phyloP scores from a whole-genome alignment of 352 stramenopile genomes.

The Phytophthora citricola region DNA sequence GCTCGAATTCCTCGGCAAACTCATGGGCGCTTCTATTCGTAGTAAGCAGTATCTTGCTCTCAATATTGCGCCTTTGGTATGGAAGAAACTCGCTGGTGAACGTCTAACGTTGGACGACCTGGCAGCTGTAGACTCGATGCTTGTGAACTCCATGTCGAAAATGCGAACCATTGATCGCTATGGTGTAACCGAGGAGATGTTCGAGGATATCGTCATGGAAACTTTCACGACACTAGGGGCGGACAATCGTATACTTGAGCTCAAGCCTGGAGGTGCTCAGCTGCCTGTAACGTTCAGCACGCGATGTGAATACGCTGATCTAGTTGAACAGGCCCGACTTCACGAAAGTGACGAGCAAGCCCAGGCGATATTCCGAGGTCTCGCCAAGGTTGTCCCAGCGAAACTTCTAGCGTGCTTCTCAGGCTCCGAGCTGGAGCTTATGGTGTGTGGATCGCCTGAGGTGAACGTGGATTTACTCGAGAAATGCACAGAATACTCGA shows the following conservation, averaged over 20 bases:
- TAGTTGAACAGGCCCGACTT: slow-evolving; percentile 83
- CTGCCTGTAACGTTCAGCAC: slow-evolving; percentile 84
- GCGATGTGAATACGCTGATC: slow-evolving; percentile 77
- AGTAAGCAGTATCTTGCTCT: slow-evolving; percentile 91
- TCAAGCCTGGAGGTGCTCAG: slow-evolving; percentile 68
- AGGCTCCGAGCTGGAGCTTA: slow-evolving; percentile 76
- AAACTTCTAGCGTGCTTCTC: slow-evolving; percentile 84
- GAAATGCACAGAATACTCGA: slow-evolving; percentile 88
- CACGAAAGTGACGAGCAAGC: slow-evolving; percentile 78
- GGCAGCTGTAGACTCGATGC: slow-evolving; percentile 81
- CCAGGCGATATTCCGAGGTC: slow-evolving; percentile 54
- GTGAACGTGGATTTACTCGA: slow-evolving; percentile 85
- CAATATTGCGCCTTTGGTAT: slow-evolving; percentile 87
- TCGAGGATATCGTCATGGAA: slow-evolving; percentile 92
- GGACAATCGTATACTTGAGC: slow-evolving; percentile 80
- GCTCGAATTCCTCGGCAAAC: slow-evolving; percentile 93
- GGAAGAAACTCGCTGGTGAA: slow-evolving; percentile 90
- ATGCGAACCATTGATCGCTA: slow-evolving; percentile 83
- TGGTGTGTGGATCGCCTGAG: slow-evolving; percentile 87
- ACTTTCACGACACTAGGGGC: slow-evolving; percentile 91
- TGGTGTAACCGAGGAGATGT: slow-evolving; percentile 86
- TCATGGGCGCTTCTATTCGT: slow-evolving; percentile 89
- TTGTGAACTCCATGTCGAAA: slow-evolving; percentile 89
- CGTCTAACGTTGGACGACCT: slow-evolving; percentile 83
- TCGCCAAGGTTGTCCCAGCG: slow-evolving; percentile 80